Evolutionary conservation across 1,284 basidiomycete genomes (phyloP).

Genomic region (Austropuccinia psidii): DNA sequence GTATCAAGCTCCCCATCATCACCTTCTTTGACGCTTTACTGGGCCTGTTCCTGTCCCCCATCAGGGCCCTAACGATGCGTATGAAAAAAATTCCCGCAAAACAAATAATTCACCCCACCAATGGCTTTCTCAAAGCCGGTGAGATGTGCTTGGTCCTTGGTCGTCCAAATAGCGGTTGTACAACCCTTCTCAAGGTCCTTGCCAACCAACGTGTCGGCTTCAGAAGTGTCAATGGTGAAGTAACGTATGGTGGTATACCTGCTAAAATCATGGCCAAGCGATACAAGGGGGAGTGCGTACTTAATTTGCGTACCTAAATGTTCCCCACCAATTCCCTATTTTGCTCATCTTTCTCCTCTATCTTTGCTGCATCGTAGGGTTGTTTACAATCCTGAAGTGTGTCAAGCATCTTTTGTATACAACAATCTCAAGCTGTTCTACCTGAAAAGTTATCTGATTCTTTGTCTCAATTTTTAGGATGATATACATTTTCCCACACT

Average conservation of each 20-base stretch:
- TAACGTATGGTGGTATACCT: slow-evolving; percentile 60
- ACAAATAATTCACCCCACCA: slow-evolving; percentile 54
- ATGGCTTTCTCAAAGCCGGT: slow-evolving; percentile 64
- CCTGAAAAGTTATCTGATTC: neutral
- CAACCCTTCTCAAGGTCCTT: slow-evolving; percentile 49
- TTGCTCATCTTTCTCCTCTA: too few species aligned
- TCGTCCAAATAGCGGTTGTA: slow-evolving; percentile 52
- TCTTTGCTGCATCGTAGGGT: too few species aligned
- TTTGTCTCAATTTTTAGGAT: slow-evolving; percentile 47
- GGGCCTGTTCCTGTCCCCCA: slow-evolving; percentile 56
- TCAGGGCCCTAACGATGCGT: slow-evolving; percentile 47
- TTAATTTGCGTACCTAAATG: neutral
- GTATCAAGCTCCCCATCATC: slow-evolving; percentile 47
- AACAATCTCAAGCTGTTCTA: neutral
- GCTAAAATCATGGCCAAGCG: slow-evolving; percentile 19
- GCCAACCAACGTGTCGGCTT: slow-evolving; percentile 46
- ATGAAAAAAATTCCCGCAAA: slow-evolving; percentile 41
- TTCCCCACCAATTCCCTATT: neutral
- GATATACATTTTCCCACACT: slow-evolving; percentile 61
- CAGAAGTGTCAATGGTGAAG: slow-evolving; percentile 54
- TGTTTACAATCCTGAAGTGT: slow-evolving; percentile 36
- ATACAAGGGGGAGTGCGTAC: slow-evolving; percentile 33
- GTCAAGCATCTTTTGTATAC: neutral
- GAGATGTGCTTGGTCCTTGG: slow-evolving; percentile 56
- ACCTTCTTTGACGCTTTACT: slow-evolving; percentile 57